Evolutionary conservation across 345 rosid species (phyloP), one percentile per base, ranked within the genome.

Genomic region (Psidium guajava): DNA sequence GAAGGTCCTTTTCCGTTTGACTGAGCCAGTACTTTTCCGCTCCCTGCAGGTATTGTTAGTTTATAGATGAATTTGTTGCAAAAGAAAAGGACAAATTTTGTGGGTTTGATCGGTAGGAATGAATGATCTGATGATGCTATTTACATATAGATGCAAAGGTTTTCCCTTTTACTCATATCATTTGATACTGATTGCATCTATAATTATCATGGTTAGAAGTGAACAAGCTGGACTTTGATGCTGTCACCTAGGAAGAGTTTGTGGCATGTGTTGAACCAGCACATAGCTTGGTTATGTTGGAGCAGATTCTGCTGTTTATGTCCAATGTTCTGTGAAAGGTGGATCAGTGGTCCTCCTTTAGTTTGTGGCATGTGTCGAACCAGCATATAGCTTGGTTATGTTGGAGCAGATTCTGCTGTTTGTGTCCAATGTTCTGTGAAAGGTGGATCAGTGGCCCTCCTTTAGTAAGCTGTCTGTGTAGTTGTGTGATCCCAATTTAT

Each of bases 11-110:
- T 97, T 97, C 84, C 82, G 91, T 84, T 93, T 97, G 13, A 89
- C 98, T 12, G 98, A 97, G 91, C 99, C 98, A 25, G 91, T 97
- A 84, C 92, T 97, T 47, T 96, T 97, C 87, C 95, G 98, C 50
- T 97, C 98, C 0, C 88, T 97, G 49, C 99, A 95, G 95, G 99
- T 94, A 89, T 69, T 0, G 25, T 32, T 24, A 69, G 24, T 18
- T 69, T 3, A 69, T 32, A 47, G 13, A 69, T 36, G 47, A 2
- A 18, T 36, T 69, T 69, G 25, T 32, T 69, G 47, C 77, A 3
- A 69, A 69, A 69, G 77, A 69, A 69, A 69, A 36, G 21, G 47
- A 18, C 47, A 36, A 69, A 69, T 69, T 69, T 69, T 36, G 6
- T 69, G 47, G 24, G 77, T 69, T 69, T 69, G 77, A 32, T 36